Evolutionary conservation across 257 asterid genomes (phyloP).

Genomic region (Solanum sejunctum): DNA sequence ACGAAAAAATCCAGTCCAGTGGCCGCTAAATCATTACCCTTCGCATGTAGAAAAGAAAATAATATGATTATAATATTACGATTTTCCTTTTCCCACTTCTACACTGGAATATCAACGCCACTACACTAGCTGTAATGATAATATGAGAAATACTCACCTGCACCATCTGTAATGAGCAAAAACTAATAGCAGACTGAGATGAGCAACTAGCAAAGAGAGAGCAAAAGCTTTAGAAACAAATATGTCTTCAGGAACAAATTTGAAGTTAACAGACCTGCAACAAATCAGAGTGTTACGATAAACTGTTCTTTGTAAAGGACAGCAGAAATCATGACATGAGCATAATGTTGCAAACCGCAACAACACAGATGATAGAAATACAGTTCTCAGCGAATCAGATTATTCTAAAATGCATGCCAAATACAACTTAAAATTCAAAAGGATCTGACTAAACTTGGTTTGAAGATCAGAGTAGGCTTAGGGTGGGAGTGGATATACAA

Average conservation of each 20-base stretch:
- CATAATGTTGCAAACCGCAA: background rate
- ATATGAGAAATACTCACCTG: constrained; percentile 15
- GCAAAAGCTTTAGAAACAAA: constrained; percentile 34
- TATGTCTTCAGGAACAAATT: constrained; percentile 36
- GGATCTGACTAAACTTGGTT: background rate
- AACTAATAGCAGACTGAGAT: constrained; percentile 25
- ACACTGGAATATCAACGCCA: background rate
- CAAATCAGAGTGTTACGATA: background rate
- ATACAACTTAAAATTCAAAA: background rate
- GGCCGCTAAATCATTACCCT: background rate
- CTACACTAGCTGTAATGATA: background rate
- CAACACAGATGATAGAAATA: background rate
- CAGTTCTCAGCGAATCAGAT: background rate
- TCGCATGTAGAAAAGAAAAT: background rate
- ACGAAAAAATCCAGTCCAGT: background rate
- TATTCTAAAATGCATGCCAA: background rate
- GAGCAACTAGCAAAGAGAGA: constrained; percentile 23
- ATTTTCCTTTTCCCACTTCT: background rate
- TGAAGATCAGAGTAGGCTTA: background rate
- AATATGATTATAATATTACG: background rate
- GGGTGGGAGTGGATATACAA: background rate
- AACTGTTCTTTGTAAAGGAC: background rate
- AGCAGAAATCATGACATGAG: background rate
- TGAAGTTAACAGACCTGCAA: constrained; percentile 47
- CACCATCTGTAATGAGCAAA: constrained; percentile 50